Evolutionary conservation across 352 stramenopile species (phyloP).

Genomic region (Hyaloperonospora arabidopsidis): DNA sequence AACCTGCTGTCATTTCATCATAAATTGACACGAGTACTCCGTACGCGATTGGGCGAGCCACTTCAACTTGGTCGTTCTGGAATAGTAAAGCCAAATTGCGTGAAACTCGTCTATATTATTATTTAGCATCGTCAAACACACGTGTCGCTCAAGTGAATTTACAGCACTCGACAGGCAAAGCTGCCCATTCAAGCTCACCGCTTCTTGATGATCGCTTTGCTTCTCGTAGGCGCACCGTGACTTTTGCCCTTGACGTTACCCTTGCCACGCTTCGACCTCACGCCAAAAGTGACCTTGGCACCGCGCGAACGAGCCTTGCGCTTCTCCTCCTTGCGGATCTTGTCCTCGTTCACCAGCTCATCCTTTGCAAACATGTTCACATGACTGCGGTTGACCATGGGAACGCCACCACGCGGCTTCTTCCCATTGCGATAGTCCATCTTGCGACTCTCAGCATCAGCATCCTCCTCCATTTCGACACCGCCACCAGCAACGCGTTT

Average conservation of each 20-base stretch:
- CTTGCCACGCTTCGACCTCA: slow-evolving; percentile 49
- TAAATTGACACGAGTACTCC: too few species aligned
- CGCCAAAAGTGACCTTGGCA: slow-evolving; percentile 46
- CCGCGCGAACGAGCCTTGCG: slow-evolving; percentile 76
- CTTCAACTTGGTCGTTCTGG: slow-evolving; percentile 45
- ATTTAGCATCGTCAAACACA: slow-evolving; percentile 12
- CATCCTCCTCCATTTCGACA: slow-evolving; percentile 57
- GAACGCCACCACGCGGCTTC: slow-evolving; percentile 41
- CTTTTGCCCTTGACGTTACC: slow-evolving; percentile 74
- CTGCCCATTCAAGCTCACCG: slow-evolving; percentile 20
- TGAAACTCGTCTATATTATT: slow-evolving; percentile 34
- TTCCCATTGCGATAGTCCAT: slow-evolving; percentile 75
- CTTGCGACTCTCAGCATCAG: slow-evolving; percentile 34
- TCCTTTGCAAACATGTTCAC: slow-evolving; percentile 78
- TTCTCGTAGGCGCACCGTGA: slow-evolving; percentile 71
- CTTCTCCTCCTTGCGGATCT: slow-evolving; percentile 83
- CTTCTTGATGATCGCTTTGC: slow-evolving; percentile 73
- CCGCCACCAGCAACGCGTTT: slow-evolving; percentile 71
- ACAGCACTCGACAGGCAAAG: slow-evolving; percentile 8
- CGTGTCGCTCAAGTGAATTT: slow-evolving; percentile 1
- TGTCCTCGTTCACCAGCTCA: slow-evolving; percentile 65
- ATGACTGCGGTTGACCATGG: slow-evolving; percentile 31
- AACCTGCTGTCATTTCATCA: too few species aligned
- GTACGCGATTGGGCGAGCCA: slow-evolving; percentile 42
- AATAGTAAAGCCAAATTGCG: slow-evolving; percentile 29